Conservation (phyloP, 352 stramenopile genomes). For the Globisporangium heterothallicum region DNA sequence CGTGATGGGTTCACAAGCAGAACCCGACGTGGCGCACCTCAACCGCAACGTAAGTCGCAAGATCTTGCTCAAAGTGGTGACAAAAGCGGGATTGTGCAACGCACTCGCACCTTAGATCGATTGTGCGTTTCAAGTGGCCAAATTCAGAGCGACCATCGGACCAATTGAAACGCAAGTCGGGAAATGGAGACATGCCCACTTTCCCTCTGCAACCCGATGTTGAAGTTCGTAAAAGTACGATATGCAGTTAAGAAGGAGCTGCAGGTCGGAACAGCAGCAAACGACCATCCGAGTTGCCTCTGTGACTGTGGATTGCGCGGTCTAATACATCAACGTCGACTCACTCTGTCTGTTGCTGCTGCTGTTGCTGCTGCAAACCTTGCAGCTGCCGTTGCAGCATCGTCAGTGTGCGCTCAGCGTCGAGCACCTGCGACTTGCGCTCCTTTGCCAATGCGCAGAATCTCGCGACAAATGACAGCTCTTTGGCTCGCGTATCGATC, state of each 20-base stretch:
- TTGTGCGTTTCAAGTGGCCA: neutral
- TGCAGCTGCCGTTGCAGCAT: conserved; percentile 35
- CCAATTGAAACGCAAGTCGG: neutral
- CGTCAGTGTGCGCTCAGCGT: conserved; percentile 39
- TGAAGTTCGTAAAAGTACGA: neutral
- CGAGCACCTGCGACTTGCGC: conserved; percentile 25
- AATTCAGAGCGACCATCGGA: too few species aligned
- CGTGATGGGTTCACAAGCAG: neutral
- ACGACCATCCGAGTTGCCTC: too few species aligned
- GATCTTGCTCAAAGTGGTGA: neutral
- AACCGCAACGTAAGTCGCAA: neutral
- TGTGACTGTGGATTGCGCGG: neutral
- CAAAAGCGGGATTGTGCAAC: neutral
- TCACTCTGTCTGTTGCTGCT: neutral
- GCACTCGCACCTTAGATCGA: neutral
- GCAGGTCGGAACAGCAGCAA: too few species aligned
- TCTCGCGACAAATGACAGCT: conserved; percentile 28
- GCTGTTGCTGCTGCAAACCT: conserved; percentile 7
- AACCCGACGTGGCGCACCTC: neutral
- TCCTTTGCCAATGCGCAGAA: conserved; percentile 29
- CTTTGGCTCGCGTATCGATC: conserved; percentile 24
- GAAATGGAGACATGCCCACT: neutral
- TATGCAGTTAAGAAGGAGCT: neutral
- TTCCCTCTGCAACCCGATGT: neutral
- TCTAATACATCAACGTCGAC: neutral